Conservation (phyloP, 352 stramenopile species). For the Phytophthora sojae region DNA sequence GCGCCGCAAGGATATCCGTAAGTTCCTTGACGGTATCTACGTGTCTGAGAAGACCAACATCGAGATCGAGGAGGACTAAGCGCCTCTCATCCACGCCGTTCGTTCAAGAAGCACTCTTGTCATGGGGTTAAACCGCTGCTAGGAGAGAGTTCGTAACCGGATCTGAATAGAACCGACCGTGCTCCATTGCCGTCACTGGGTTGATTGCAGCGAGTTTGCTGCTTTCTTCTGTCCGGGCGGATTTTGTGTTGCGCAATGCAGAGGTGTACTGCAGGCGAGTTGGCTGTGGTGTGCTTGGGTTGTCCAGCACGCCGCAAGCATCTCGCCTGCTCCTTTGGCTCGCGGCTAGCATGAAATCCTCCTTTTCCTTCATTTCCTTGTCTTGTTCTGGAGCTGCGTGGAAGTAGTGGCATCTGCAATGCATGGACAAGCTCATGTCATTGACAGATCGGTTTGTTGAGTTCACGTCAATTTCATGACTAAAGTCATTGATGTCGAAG, state of each 20-base stretch:
- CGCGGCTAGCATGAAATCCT: slow-evolving; percentile 63
- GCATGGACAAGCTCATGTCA: background rate
- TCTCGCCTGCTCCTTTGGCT: slow-evolving; percentile 15
- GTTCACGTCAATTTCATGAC: too few species aligned
- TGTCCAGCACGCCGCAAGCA: background rate
- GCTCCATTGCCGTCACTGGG: slow-evolving; percentile 88
- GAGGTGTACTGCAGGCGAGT: slow-evolving; percentile 17
- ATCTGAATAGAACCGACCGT: slow-evolving; percentile 55
- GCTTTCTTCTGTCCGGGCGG: slow-evolving; percentile 93
- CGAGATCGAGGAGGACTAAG: slow-evolving; percentile 72
- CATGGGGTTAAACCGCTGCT: slow-evolving; percentile 33
- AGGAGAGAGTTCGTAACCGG: slow-evolving; percentile 46
- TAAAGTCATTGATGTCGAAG: too few species aligned
- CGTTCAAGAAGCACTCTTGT: slow-evolving; percentile 15
- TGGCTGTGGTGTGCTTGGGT: slow-evolving; percentile 5
- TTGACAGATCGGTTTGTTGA: background rate
- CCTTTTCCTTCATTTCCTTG: slow-evolving; percentile 9
- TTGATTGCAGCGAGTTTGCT: slow-evolving; percentile 77
- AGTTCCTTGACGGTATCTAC: slow-evolving; percentile 99
- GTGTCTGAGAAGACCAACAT: slow-evolving; percentile 97
- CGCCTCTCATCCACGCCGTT: background rate
- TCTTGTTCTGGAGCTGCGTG: background rate
- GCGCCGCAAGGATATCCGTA: slow-evolving; percentile 97
- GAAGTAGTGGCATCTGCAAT: background rate
- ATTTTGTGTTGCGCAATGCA: slow-evolving; percentile 76